phyloP scores from a whole-genome alignment of 345 rosid genomes.

The Angophora floribunda region DNA sequence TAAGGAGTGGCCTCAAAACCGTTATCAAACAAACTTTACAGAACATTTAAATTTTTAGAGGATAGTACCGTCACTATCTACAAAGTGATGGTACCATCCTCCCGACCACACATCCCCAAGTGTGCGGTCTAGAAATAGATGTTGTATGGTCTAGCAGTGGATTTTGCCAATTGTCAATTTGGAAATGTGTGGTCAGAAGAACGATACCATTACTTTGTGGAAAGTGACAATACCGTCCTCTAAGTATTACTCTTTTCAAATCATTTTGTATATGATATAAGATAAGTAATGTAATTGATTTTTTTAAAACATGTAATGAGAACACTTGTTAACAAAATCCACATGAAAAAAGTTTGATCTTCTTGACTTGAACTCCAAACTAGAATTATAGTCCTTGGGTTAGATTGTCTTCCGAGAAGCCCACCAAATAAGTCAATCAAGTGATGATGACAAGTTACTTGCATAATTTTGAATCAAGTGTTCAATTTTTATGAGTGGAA shows the following conservation, averaged over 20 bases:
- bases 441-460: not conserved
- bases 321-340: not conserved
- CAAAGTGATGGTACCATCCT: too few relatives aligned
- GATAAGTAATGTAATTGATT: not conserved
- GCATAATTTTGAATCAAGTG: not conserved
- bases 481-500: not conserved
- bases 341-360: not conserved
- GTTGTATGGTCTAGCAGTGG: too few relatives aligned
- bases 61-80: too few relatives aligned
- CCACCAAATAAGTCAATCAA: not conserved
- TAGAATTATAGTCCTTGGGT: not conserved
- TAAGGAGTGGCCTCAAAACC: not conserved
- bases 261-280: not conserved
- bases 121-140: too few relatives aligned
- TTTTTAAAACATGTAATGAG: not conserved
- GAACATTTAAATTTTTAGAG: not conserved
- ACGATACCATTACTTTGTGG: too few relatives aligned
- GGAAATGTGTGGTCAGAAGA: too few relatives aligned
- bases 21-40: not conserved
- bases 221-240: too few relatives aligned
- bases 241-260: not conserved
- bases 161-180: too few relatives aligned
- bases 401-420: not conserved
- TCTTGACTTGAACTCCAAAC: not conserved
- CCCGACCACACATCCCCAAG: too few relatives aligned